Conservation (phyloP, 1,284 basidiomycete species). For the Ustilago tritici region DNA sequence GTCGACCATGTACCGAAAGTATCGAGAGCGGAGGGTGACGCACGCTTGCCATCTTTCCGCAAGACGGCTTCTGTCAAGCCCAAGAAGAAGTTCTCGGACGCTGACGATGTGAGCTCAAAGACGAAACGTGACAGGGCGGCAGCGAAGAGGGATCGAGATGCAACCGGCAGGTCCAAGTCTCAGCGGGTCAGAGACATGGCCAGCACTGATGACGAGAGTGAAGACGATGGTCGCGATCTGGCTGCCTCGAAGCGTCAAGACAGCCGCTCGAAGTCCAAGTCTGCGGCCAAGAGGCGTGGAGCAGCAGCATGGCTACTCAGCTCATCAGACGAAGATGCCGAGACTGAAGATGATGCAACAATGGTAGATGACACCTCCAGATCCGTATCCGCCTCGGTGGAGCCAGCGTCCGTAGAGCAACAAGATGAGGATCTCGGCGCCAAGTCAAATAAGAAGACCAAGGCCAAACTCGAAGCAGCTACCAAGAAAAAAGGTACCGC, state of each 20-base stretch:
- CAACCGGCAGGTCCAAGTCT: constrained; percentile 12
- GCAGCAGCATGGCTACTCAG: constrained; percentile 23
- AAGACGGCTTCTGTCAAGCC: constrained; percentile 18
- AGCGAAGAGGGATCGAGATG: constrained; percentile 7
- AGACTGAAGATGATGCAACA: constrained; percentile 24
- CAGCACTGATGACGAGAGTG: constrained; percentile 29
- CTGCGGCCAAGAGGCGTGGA: constrained; percentile 28
- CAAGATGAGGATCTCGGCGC: not conserved
- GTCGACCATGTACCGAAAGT: constrained; percentile 4
- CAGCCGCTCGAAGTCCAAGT: constrained; percentile 7
- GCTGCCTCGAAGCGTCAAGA: constrained; percentile 5
- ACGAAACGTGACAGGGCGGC: constrained; percentile 8
- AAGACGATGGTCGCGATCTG: constrained; percentile 1
- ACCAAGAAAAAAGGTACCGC: constrained; percentile 16
- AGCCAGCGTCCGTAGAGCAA: constrained; percentile 18
- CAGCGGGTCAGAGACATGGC: constrained; percentile 4
- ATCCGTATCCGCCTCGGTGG: constrained; percentile 35
- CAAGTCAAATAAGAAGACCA: constrained; percentile 28
- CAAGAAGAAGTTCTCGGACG: constrained; percentile 13
- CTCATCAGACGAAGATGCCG: constrained; percentile 27
- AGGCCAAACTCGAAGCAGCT: constrained; percentile 15
- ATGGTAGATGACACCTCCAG: constrained; percentile 19
- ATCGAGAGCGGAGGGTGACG: constrained; percentile 10
- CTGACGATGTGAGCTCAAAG: constrained; percentile 6
- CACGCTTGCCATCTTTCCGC: constrained; percentile 54